A percentile compares a stretch with the other conserved stretches of the same genome.
phyloP scores from a whole-genome alignment of 1,284 basidiomycete genomes.

The Tilletia walkeri region DNA sequence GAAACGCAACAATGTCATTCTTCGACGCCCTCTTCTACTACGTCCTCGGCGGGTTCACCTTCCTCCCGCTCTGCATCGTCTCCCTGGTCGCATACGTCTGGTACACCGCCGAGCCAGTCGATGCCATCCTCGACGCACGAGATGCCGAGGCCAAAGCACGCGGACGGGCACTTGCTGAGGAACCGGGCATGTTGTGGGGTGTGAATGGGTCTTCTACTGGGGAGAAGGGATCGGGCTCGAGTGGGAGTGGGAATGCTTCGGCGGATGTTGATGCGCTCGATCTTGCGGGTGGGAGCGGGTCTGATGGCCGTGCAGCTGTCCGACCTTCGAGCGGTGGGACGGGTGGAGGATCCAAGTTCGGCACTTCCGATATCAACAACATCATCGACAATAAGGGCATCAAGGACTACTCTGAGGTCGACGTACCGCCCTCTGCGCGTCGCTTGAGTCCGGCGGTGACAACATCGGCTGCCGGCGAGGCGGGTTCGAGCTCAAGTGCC shows the following conservation, averaged over 20 bases:
- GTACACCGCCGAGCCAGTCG: slow-evolving; percentile 23
- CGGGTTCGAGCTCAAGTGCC: not conserved
- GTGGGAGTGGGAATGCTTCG: not conserved
- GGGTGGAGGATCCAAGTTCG: no score
- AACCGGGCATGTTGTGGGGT: not conserved
- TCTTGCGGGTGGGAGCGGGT: no score
- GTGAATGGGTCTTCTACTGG: not conserved
- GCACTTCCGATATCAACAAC: no score
- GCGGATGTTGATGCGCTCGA: not conserved
- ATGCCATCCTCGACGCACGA: not conserved
- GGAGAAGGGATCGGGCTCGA: not conserved
- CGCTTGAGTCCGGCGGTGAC: slow-evolving; percentile 28
- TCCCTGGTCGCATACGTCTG: slow-evolving; percentile 32
- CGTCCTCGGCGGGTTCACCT: slow-evolving; percentile 52
- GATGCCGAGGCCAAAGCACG: slow-evolving; percentile 12
- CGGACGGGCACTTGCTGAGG: not conserved
- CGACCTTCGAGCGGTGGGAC: no score
- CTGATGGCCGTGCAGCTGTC: no score
- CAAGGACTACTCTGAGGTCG: not conserved
- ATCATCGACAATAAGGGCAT: not conserved
- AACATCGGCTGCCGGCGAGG: not conserved
- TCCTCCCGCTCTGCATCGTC: slow-evolving; percentile 43
- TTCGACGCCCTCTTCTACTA: slow-evolving; percentile 48
- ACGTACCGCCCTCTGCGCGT: slow-evolving; percentile 36
- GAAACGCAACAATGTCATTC: slow-evolving; percentile 23